Base-by-base conservation (phyloP, 2,329 filamentous ascomycete species). In the Clonostachys solani region DNA sequence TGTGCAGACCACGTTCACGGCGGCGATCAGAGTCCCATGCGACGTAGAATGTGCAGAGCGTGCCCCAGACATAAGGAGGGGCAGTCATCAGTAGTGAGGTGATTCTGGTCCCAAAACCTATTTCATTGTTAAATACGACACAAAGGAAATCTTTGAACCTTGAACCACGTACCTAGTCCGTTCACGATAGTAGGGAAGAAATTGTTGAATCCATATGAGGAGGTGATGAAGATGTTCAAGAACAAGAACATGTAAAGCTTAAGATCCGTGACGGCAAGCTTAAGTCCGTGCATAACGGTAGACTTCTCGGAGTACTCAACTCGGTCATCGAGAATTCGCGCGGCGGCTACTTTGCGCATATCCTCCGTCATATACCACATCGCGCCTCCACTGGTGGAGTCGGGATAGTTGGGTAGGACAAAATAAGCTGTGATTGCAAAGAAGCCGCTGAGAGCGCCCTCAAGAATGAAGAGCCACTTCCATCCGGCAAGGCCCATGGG, bases 381-480 rank as follows among this genome's bases (percentile, higher is more conserved):
- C n/a, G 47, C 47, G 17, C 47, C 41, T 15, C 47, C 47, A n/a
- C 29, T 47, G 6, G n/a, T 10, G 2, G 47, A 49, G 10, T 35
- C 16, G 5, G 47, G 47, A 37, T 46, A 49, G 47, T 49, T 49
- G 40, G 47, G 47, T 5, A 49, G 34, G 33, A 49, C 34, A 18
- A 49, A 46, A 23, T 36, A 49, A 16, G 47, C 47, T 12, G 47
- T 49, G 3, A 49, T 15, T n/a, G 47, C 47, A 18, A 46, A 49
- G 44, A 49, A 67, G 48, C 62, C 51, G 9, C 67, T 71, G 52
- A 84, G 75, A 54, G 85, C 78, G 17, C 84, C 84, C 59, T 87
- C 84, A 16, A 87, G 78, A 8, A 75, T 75, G 50, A 87, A 87
- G 48, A 87, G 83, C 83, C 85, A 86, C 6, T 83, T 71, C 84